Base-by-base conservation (phyloP, 257 asterid species). In the Lycium ferocissimum region DNA sequence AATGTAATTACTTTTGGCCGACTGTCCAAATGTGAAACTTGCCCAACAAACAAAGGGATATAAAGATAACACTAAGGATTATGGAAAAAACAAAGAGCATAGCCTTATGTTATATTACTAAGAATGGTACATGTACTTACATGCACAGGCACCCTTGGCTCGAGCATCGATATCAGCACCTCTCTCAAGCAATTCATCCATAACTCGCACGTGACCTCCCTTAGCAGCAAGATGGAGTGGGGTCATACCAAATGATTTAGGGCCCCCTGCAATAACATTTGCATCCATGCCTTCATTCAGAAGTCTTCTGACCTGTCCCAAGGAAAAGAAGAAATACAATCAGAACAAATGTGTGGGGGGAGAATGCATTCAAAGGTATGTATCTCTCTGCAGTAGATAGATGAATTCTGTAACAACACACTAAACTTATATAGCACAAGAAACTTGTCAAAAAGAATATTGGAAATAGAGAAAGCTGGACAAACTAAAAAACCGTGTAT, bases 191-290 rank as follows among this genome's bases (percentile, higher is more conserved):
- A 97, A 85, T 86, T 85, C 93, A 86, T 95, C 98, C 99, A 97
- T 97, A 69, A 97, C 94, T 88, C 90, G 90, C 22, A 93, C 89
- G 80, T 97, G 98, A 45, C 99, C 99, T 75, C 98, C 98, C 88
- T 95, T 94, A 85, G 99, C 98, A 82, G 99, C 99, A 84, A 97
- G 97, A 89, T 97, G 99, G 85, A 97, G 97, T 45, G 99, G 99
- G 88, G 98, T 96, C 87, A 95, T 89, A 57, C 99, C 98, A 56
- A 89, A 95, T 20, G 98, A 88, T 89, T 95, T 95, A 67, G 98
- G 98, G 1, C 99, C 99, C 92, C 95, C 91, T 5, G 99, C 99
- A 88, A 94, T 93, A 79, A 92, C 96, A 86, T 96, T 96, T 70
- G 90, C 98, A 89, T 95, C 93, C 89, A 88, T 92, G 84, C 99